Base-by-base conservation (phyloP, 73 alveolate genomes). In the Paramecium primaurelia region DNA sequence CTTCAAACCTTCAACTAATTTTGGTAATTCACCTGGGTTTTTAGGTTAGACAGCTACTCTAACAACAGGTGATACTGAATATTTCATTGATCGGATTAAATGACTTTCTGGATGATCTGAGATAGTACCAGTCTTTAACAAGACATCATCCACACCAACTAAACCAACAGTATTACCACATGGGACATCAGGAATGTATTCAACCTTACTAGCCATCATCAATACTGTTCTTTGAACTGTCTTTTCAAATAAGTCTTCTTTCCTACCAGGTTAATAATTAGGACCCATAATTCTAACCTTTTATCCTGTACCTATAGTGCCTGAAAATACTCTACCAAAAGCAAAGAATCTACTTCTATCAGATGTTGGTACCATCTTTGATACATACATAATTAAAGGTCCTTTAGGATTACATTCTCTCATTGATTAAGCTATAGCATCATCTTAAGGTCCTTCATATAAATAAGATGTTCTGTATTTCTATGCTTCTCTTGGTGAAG, bases 1-100 rank as follows among this genome's bases (percentile, higher is more conserved):
- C 98, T 96, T 98, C 73, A 98, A 97, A 42, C 99, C 99, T 32
- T 98, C 99, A 44, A 98, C 99, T 88, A 98, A 97, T 95, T 98
- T 98, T 71, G 99, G 99, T 25, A 98, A 94, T 80, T 98, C 99
- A 83, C 97, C 96, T 42, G 99, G 98, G 88, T 96, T 95, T 97
- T 98, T 98, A 37, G 98, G 98, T 88, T 97, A 96, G 89, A 98
- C 99, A 71, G 99, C 86, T 5, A 92, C 95, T 86, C 97, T 60
- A 3, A 94, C 92, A n/a, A 94, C 92, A n/a, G 96, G 97, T 71
- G 96, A 85, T 36, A 92, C 94, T 58, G 95, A 84, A 83, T 68
- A 92, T 92, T 94, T 94, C 96, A 92, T 94, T 8, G 95, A 51
- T 60, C 95, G 60, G 5, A 94, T 94, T 45, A 42, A 77, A 58